A percentile compares a stretch with the other conserved stretches of the same genome.
Conservation (phyloP, 1,139 yeast species). For the Yamadazyma conglobata region DNA sequence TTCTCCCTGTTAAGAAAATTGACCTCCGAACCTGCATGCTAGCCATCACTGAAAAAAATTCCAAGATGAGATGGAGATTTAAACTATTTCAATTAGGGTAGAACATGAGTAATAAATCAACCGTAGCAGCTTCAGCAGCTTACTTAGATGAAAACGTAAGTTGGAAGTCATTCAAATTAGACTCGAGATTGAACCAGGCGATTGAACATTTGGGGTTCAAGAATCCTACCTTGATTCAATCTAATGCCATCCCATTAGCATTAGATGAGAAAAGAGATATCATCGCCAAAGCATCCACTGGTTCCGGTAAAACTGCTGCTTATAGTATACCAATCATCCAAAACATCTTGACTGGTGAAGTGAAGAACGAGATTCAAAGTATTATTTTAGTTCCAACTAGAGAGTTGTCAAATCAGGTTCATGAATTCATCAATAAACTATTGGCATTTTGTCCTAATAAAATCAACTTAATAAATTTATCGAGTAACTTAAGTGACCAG, state of each 20-base stretch:
- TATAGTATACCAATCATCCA: slow-evolving; percentile 78
- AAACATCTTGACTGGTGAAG: slow-evolving; percentile 41
- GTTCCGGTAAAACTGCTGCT: slow-evolving; percentile 89
- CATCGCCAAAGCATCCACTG: slow-evolving; percentile 85
- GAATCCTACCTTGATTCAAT: slow-evolving; percentile 86
- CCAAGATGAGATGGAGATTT: slow-evolving; percentile 3
- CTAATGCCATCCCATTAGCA: slow-evolving; percentile 89
- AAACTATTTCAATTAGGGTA: neutral
- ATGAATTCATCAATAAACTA: slow-evolving; percentile 64
- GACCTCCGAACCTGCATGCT: too few species aligned
- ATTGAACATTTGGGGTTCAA: slow-evolving; percentile 76
- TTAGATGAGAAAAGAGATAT: slow-evolving; percentile 82
- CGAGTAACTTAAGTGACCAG: slow-evolving; percentile 68
- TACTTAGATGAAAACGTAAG: slow-evolving; percentile 67
- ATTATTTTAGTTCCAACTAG: slow-evolving; percentile 80
- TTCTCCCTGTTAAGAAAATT: too few species aligned
- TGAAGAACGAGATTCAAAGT: slow-evolving; percentile 39
- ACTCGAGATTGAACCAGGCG: slow-evolving; percentile 81
- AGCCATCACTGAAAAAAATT: slow-evolving; percentile 3
- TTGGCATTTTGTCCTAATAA: slow-evolving; percentile 68
- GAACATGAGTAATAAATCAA: slow-evolving; percentile 5
- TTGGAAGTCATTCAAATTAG: slow-evolving; percentile 73
- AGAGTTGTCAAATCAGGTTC: slow-evolving; percentile 83
- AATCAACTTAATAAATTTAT: slow-evolving; percentile 66
- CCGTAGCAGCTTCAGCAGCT: slow-evolving; percentile 53